Conservation (phyloP, 225 moss, liverwort and hornwort species). For the Marchantia polymorpha region DNA sequence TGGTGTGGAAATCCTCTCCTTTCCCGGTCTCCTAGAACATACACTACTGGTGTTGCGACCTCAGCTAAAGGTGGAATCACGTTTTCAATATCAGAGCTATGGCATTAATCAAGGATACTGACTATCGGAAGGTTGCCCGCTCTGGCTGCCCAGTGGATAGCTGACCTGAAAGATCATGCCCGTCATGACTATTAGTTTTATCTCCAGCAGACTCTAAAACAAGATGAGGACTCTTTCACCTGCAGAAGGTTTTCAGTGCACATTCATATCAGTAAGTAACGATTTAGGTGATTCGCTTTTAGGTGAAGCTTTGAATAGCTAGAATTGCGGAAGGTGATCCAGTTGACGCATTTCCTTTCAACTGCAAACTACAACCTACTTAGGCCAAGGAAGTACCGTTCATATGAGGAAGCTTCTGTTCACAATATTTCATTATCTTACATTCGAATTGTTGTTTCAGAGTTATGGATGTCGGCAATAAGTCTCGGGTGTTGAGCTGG, state of each 20-base stretch:
- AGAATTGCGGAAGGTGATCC: too few relatives aligned
- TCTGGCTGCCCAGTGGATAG: conserved; percentile 85
- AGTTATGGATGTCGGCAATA: background rate
- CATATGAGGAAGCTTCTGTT: too few relatives aligned
- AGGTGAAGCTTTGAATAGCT: too few relatives aligned
- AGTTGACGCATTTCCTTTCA: background rate
- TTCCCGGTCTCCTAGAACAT: too few relatives aligned
- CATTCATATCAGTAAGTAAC: too few relatives aligned
- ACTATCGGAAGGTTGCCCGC: conserved; percentile 72
- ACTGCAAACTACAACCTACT: background rate
- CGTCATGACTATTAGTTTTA: background rate
- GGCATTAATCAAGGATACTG: conserved; percentile 60
- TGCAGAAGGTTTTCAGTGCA: background rate
- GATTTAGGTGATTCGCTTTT: too few relatives aligned
- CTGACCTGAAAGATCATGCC: conserved; percentile 42
- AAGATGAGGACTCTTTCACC: background rate
- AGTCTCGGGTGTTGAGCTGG: background rate
- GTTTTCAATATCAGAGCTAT: too few relatives aligned
- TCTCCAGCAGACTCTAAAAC: background rate
- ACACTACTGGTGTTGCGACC: too few relatives aligned
- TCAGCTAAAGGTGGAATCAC: too few relatives aligned
- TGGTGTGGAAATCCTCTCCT: too few relatives aligned
- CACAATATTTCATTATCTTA: background rate
- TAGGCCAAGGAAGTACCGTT: too few relatives aligned
- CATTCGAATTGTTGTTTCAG: background rate